Conservation (phyloP, 2,329 filamentous ascomycete species). For the Westerdykella ornata region DNA sequence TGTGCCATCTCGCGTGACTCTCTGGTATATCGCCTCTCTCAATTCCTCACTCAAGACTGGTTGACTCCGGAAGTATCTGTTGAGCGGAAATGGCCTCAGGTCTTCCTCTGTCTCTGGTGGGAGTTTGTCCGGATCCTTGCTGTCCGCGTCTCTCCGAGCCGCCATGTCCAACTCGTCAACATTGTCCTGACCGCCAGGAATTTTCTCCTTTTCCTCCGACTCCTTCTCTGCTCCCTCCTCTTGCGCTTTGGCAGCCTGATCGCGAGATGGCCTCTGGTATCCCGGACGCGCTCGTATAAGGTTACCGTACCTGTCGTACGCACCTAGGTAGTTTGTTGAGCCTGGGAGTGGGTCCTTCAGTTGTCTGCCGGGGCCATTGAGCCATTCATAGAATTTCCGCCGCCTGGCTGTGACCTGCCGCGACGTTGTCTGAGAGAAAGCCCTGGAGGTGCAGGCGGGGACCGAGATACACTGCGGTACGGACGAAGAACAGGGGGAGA, state of each 20-base stretch:
- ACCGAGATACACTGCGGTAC: conserved; percentile 21
- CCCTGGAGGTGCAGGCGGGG: conserved; percentile 20
- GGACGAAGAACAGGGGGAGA: conserved; percentile 15
- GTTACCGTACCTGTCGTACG: conserved; percentile 47
- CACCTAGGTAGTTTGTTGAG: conserved; percentile 51
- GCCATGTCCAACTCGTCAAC: conserved; percentile 25
- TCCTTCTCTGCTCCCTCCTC: conserved; percentile 9
- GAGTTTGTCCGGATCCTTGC: conserved; percentile 12
- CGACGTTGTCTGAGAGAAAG: conserved; percentile 35
- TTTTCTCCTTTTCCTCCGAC: conserved; percentile 5
- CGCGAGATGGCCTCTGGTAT: conserved; percentile 11
- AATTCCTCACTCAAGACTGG: conserved; percentile 67
- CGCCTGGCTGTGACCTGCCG: conserved; percentile 45
- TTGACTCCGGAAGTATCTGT: conserved; percentile 63
- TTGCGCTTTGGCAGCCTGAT: conserved; percentile 14
- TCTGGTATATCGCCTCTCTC: conserved; percentile 65
- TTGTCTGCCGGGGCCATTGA: conserved; percentile 48
- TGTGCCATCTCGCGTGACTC: conserved; percentile 55
- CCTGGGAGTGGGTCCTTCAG: conserved; percentile 45
- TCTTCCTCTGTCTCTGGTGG: conserved; percentile 30
- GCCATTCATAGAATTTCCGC: conserved; percentile 53
- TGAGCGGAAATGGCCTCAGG: conserved; percentile 63
- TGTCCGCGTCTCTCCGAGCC: conserved; percentile 15
- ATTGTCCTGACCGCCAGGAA: conserved; percentile 21
- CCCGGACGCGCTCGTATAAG: conserved; percentile 37